Base-by-base conservation (phyloP, 2,329 filamentous ascomycete species). In the Chaetomium sp. region DNA sequence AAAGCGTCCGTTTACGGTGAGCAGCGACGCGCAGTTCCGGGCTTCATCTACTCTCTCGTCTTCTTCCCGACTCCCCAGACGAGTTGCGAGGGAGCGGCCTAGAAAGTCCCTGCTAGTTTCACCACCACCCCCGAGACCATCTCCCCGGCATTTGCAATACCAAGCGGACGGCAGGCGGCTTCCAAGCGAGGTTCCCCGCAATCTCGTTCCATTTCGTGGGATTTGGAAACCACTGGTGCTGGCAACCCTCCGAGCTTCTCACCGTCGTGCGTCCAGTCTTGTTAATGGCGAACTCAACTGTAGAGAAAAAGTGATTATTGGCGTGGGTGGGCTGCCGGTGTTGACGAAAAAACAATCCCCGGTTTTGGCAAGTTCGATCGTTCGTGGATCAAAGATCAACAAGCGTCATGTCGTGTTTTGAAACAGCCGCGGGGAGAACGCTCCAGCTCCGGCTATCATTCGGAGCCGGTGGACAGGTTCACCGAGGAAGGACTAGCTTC, bases 91-190 rank as follows among this genome's bases (percentile, higher is more conserved):
- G 40, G 40, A 4, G 40, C 36, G 49, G 55, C 55, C 55, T 35
- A 53, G 54, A 52, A 44, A 11, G 4, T 32, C 10, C 49, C 47
- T 53, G 45, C 33, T 33, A 47, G 58, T 49, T 52, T 55, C 55
- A 55, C 50, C 47, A 52, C 37, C 49, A 52, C 37, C 49, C 52
- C 41, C 49, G 44, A 54, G 45, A 52, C 50, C 49, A 37, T 38
- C 38, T 58, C 40, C 49, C 60, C 59, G 60, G 59, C 60, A 62
- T 55, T 59, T 59, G 56, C 36, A 47, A 46, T 59, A 52, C 55
- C 55, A 53, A 54, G 51, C 32, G 52, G 53, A 35, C 55, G 47
- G 49, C 47, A 53, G 42, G 43, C 55, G 12, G 36, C 42, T 58
- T 46, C 47, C 52, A 56, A 60, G 55, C 58, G 53, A 60, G 55